Evolutionary conservation across 2,329 filamentous ascomycete genomes (phyloP), one percentile per base, ranked within the genome.

Genomic region (Trichoderma citrinoviride): DNA sequence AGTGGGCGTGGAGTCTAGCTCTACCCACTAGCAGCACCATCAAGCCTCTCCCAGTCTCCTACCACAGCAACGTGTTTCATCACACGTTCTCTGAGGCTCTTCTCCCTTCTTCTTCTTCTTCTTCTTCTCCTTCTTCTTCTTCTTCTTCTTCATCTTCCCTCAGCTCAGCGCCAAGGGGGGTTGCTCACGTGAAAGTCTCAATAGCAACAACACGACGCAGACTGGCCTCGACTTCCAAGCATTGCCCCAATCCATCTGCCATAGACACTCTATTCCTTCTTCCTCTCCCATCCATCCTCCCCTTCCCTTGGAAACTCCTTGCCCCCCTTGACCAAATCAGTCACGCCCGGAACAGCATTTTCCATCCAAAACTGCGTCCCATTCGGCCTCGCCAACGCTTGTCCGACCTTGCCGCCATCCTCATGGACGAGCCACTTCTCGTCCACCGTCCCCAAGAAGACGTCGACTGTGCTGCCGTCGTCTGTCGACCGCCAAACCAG

Each of bases 321-420:
- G 8, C 58, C 58, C 14, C 58, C 58, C 7, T 61, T 61, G 1
- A 61, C 0, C 23, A 61, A 15, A 53, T 61, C 58, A 61, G 58
- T 61, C 3, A 61, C 47, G 4, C 58, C 58, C 7, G 17, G 23
- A 21, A 61, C 44, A 0, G 58, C 58, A 33, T 61, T 61, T 5
- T 61, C 58, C 58, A 61, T 61, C 58, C 58, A 61, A 53, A 61
- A 61, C n/a, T 61, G 58, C 46, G 58, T 61, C 21, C 58, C 58
- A 23, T 44, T 61, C 1, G 58, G 58, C 19, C 47, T 43, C 3
- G 47, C 58, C 47, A 61, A 21, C n/a, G 17, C 47, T n/a, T 53
- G 58, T 23, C 58, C 58, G 44, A 61, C 58, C 40, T 53, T 61
- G 47, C 58, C 58, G 15, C n/a, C 47, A 37, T 53, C 37, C 23